Evolutionary conservation across 805 yeast species (phyloP), one percentile per base, ranked within the genome.

Genomic region (Starmerella roubikii): DNA sequence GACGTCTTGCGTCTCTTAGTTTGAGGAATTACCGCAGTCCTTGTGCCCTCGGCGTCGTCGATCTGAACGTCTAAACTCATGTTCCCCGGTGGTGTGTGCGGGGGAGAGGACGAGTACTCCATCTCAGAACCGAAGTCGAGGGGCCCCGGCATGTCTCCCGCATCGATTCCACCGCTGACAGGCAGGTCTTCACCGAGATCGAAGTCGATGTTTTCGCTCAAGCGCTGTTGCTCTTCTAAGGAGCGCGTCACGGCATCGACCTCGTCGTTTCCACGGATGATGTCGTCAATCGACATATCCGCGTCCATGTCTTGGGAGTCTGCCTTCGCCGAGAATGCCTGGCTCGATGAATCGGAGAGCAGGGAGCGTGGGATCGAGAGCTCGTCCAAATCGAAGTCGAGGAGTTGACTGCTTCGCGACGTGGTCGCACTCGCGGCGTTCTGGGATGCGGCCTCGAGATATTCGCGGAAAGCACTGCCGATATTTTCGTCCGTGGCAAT

Each of bases 111-210:
- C 20, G 46, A 40, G 35, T 38, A 34, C 17, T 27, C 41, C 12
- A 40, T 27, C 27, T 46, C 49, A 8, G 48, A 28, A 17, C 49
- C 49, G 23, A 39, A 39, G 17, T 40, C 49, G 28, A 41, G 41
- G 23, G 18, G 31, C 2, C 30, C 39, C 6, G 42, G 42, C 15
- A 4, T 32, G 6, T 17, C 37, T 10, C 19, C 42, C 3, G 30
- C 28, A 13, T 23, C 37, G n/a, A n/a, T n/a, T n/a, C n/a, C n/a
- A n/a, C 22, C 30, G 4, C 29, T 18, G n/a, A 12, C 18, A 16
- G 13, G n/a, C 3, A 31, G 40, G 21, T 30, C 42, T 10, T 9
- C 20, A 17, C 42, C 46, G 33, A 47, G 34, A 24, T 47, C 51
- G 12, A 47, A 37, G 20, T 29, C 31, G 20, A 29, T 29, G 11